phyloP scores from a whole-genome alignment of 2,329 filamentous ascomycete species.

The Aspergillus sp. region DNA sequence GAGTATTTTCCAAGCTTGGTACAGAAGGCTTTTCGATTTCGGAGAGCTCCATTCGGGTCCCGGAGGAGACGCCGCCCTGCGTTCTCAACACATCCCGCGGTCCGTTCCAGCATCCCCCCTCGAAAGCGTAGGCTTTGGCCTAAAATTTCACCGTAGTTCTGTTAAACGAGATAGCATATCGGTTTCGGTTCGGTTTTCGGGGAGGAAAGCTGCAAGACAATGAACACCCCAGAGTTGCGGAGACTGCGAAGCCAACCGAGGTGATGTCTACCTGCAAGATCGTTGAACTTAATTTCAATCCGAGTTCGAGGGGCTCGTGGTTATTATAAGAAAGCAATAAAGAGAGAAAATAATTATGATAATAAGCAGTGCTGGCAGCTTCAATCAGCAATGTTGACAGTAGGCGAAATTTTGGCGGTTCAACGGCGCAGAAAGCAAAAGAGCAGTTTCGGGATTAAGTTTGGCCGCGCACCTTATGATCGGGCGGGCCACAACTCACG shows the following conservation, averaged over 20 bases:
- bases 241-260: not conserved
- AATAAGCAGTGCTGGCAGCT: not conserved
- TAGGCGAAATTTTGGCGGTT: conserved; percentile 21
- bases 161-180: conserved; percentile 29
- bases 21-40: conserved; percentile 36
- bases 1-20: conserved; percentile 38
- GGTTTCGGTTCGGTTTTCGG: not conserved
- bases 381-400: conserved; percentile 10
- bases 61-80: conserved; percentile 48
- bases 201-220: conserved; percentile 2
- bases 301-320: too few species aligned
- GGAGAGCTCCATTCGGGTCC: conserved; percentile 40
- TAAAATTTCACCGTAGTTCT: conserved; percentile 25
- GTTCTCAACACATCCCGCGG: conserved; percentile 51
- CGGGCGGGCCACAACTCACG: conserved; percentile 16
- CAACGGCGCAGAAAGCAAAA: conserved; percentile 6
- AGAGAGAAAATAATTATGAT: not conserved
- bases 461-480: conserved; percentile 16
- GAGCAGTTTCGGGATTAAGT: not conserved
- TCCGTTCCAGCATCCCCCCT: conserved; percentile 54
- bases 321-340: too few species aligned
- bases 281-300: not conserved
- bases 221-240: not conserved
- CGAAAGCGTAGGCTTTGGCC: conserved; percentile 28
- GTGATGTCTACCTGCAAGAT: not conserved